A percentile compares a stretch with the other conserved stretches of the same genome.
These are phyloP conservation scores for Saccharomycopsis javanensis DNA, from an alignment of 805 yeast genomes.

Conservation along the genomic window DNA sequence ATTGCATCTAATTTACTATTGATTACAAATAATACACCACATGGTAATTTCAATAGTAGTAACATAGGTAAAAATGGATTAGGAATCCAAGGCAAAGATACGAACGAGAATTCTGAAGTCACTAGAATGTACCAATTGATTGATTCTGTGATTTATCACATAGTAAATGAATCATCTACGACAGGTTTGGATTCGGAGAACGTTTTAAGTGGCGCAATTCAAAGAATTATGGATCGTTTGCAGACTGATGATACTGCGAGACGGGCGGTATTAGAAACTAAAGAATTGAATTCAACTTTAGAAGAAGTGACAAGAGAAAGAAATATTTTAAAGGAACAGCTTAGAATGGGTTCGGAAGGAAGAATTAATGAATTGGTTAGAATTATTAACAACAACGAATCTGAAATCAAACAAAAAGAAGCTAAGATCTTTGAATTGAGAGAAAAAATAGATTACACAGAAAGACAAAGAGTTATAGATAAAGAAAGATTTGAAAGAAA, in stretches of 20 bases:
- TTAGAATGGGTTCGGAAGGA: constrained; percentile 71
- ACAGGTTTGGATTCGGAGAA: constrained; percentile 42
- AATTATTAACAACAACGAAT: constrained; percentile 56
- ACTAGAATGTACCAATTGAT: constrained; percentile 38
- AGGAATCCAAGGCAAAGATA: neutral
- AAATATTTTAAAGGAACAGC: constrained; percentile 53
- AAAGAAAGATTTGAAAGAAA: constrained; percentile 23
- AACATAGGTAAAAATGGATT: neutral
- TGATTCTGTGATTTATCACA: constrained; percentile 42
- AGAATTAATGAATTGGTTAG: constrained; percentile 48
- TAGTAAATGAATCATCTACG: constrained; percentile 28
- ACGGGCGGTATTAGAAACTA: constrained; percentile 52
- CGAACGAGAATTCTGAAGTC: constrained; percentile 5
- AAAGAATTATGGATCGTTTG: constrained; percentile 57
- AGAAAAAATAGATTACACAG: constrained; percentile 52
- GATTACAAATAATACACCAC: constrained; percentile 23
- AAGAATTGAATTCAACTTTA: constrained; percentile 41
- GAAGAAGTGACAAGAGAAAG: constrained; percentile 51
- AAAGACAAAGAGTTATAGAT: constrained; percentile 31
- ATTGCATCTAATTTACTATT: constrained; percentile 48
- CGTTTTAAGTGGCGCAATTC: constrained; percentile 71
- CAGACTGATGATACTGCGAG: constrained; percentile 82
- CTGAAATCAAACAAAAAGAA: constrained; percentile 48
- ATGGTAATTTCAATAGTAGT: neutral
- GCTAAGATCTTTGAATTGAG: constrained; percentile 52